Percentiles rank a stretch among this genome's conserved stretches.
Conservation (phyloP, 2,329 filamentous ascomycete species). For the Ilyonectria destructans region DNA sequence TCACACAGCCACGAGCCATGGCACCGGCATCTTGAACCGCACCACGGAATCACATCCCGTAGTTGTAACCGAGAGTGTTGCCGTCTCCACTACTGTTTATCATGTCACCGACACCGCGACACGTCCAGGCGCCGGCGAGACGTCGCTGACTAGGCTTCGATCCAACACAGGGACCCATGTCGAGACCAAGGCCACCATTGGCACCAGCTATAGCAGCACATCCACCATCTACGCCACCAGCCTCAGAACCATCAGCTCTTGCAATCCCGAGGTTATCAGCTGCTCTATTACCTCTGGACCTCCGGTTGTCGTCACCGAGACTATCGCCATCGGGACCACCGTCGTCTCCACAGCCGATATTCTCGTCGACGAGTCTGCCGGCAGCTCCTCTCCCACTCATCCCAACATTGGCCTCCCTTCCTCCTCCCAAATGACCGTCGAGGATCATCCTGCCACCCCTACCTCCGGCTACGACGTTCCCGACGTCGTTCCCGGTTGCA, state of each 20-base stretch:
- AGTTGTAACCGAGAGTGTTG: too few relatives aligned
- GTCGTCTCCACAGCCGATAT: conserved; percentile 47
- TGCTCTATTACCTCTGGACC: conserved; percentile 61
- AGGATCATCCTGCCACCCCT: too few relatives aligned
- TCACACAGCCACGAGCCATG: conserved; percentile 67
- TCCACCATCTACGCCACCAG: conserved; percentile 54
- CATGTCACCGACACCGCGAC: conserved; percentile 70
- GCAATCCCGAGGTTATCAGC: conserved; percentile 59
- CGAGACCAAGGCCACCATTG: conserved; percentile 42
- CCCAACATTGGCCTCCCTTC: too few relatives aligned
- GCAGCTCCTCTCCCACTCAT: too few relatives aligned
- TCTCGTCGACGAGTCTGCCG: conserved; percentile 33
- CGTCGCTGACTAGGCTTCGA: too few relatives aligned
- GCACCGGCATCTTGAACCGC: conserved; percentile 65
- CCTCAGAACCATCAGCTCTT: conserved; percentile 53
- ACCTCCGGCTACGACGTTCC: conserved; percentile 63
- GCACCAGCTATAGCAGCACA: conserved; percentile 51
- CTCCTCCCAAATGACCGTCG: too few relatives aligned
- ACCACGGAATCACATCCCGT: conserved; percentile 58
- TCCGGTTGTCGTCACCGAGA: conserved; percentile 45
- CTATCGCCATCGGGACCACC: conserved; percentile 44
- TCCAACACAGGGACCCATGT: neutral
- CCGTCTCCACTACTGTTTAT: too few relatives aligned
- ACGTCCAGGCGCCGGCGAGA: conserved; percentile 32
- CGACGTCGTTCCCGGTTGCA: conserved; percentile 84